These are phyloP conservation scores for Puccinia novopanici DNA, from an alignment of 1,284 basidiomycete genomes.

Conservation along the genomic window DNA sequence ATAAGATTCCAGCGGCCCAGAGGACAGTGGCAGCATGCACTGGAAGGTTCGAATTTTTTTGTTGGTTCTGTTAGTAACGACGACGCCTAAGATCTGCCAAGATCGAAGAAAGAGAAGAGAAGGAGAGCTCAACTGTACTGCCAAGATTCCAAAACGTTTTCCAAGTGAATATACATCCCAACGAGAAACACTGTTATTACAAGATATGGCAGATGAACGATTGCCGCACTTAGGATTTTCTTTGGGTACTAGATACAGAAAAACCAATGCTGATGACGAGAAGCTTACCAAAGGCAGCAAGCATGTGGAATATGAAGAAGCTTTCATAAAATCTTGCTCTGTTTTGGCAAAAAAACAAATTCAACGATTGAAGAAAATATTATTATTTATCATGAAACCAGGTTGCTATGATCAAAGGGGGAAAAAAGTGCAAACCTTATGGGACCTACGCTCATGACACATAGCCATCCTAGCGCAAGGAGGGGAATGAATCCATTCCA, in stretches of 20 bases:
- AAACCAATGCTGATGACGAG: too few species aligned
- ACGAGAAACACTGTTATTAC: slow-evolving; percentile 6
- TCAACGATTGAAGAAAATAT: too few species aligned
- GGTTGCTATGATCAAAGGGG: neutral
- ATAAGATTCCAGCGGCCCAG: slow-evolving; percentile 34
- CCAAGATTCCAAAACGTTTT: slow-evolving; percentile 29
- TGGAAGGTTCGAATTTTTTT: neutral
- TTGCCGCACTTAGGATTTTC: too few species aligned
- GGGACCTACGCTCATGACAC: slow-evolving; percentile 46
- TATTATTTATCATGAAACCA: too few species aligned
- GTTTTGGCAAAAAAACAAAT: too few species aligned
- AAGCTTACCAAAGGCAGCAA: slow-evolving; percentile 38
- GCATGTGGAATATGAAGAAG: slow-evolving; percentile 44
- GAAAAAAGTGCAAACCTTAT: slow-evolving; percentile 23
- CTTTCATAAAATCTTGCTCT: slow-evolving; percentile 47
- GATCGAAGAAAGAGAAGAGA: neutral
- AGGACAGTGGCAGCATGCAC: slow-evolving; percentile 42
- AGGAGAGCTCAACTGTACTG: slow-evolving; percentile 32
- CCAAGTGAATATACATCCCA: slow-evolving; percentile 32
- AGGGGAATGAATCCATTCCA: slow-evolving; percentile 42
- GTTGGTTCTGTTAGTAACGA: neutral
- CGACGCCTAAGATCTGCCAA: neutral
- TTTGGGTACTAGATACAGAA: too few species aligned
- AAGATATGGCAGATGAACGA: too few species aligned
- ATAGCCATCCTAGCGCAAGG: slow-evolving; percentile 45